Base-by-base conservation (phyloP, 805 yeast species). In the Debaryomyces tyrocola region DNA sequence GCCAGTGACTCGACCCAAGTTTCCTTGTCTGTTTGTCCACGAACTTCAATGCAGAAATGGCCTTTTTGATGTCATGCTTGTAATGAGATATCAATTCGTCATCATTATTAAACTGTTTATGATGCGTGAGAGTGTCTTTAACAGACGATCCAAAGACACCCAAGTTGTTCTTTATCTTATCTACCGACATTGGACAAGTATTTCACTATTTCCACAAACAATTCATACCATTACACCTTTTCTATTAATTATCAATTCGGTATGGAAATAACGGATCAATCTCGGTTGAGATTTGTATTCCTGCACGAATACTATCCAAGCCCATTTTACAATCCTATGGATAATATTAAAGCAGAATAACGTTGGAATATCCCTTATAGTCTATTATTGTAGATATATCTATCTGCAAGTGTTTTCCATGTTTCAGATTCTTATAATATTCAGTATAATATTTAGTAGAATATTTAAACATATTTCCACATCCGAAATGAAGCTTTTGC, bases 1-100 rank as follows among this genome's bases (percentile, higher is more conserved):
- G 67, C 62, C 69, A 61, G 48, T 64, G 56, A 20, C 49, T 36
- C 40, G 54, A 47, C n/a, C 60, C 53, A 37, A 60, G 38, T 39
- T 59, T 48, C 31, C 56, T 52, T 29, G 67, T 55, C 43, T 68
- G 73, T 18, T 49, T 35, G 7, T 47, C 49, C 15, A 78, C 49
- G 47, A 64, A 78, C 39, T 69, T 68, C 33, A 79, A 56, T 1
- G 80, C 83, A 17, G 73, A 70, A 27, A 72, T 58, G 1, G 78
- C 64, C 4, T 62, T 55, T 41, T 67, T 63, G 8, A 77, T 52
- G 50, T 77, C 80, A 47, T 73, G 69, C 45, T 70, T 71, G 67
- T 78, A 77, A 39, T 65, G 66, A n/a, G 55, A 51, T 9, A 75
- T 59, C 11, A 66, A 51, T 29, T 67, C 69, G 52, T 77, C 80